Evolutionary conservation across 2,329 filamentous ascomycete genomes (phyloP), one percentile per base, ranked within the genome.

Genomic region (Hysterium pulicare): DNA sequence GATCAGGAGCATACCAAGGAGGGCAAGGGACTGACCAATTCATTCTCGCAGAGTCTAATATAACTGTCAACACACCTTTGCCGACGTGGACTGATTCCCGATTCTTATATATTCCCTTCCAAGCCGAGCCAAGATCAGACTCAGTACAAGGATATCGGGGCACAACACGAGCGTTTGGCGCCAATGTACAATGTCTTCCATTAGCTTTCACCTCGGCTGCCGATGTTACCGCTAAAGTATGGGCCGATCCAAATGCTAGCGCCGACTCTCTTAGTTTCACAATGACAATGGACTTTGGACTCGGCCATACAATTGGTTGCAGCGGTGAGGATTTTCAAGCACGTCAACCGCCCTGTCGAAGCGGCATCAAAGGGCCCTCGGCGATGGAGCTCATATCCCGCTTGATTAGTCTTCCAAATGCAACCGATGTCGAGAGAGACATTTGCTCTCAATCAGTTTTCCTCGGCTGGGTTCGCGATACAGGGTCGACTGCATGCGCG

Each of bases 41-140:
- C 35, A 58, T 76, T 2, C 46, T 71, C 0, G 57, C 65, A 0
- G 63, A 72, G 39, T 71, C 77, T 0, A 81, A 82, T 19, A 33
- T 71, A 0, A 72, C 70, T 0, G 48, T 55, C 0, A 62, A 64
- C 0, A 77, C 74, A 0, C 48, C 64, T 0, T 55, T 82, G 0
- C 73, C 77, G 0, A 52, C 75, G 0, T 83, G 80, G 79, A 66
- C 72, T 0, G 70, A 75, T 1, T 20, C 57, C 0, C 49, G 66
- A 0, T 69, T 66, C 10, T 74, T 70, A 8, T 83, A 81, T 33
- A 44, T 79, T 0, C 74, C 76, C 0, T 69, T 77, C 30, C 46
- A 50, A 9, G 6, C 58, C 2, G 8, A 38, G 3, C 6, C 35
- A 3, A 11, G 23, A 13, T 17, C 3, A 2, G 37, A 23, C 5